These are phyloP conservation scores for Penicillium parvum DNA, from an alignment of 495 filamentous ascomycete species.

Conservation along the genomic window DNA sequence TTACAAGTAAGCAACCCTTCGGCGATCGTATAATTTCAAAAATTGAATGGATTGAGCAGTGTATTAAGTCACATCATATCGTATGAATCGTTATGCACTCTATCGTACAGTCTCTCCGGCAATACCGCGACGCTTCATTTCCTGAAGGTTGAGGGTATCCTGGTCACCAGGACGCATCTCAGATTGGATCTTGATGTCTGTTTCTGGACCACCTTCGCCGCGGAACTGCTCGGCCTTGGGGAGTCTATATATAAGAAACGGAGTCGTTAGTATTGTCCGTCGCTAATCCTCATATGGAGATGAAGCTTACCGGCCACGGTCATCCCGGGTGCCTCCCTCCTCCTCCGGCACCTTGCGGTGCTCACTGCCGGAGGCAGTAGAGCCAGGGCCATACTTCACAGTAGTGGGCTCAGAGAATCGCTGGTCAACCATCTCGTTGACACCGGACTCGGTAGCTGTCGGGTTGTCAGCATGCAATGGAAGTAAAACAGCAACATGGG, in stretches of 20 bases:
- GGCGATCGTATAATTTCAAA: too few species aligned
- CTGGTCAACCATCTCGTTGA: constrained; percentile 42
- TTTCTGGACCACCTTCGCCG: constrained; percentile 49
- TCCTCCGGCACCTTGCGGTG: constrained; percentile 46
- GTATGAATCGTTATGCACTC: constrained; percentile 6
- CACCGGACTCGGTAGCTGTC: constrained; percentile 49
- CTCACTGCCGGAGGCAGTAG: constrained; percentile 47
- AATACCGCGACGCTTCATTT: constrained; percentile 25
- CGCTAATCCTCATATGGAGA: neutral
- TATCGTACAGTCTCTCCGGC: constrained; percentile 15
- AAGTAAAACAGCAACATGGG: neutral
- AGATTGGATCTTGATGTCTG: constrained; percentile 35
- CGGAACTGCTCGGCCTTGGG: constrained; percentile 47
- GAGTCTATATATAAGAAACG: constrained; percentile 21
- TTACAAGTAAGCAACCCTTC: too few species aligned
- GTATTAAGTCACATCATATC: neutral
- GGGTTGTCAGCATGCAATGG: neutral
- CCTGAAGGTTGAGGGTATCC: constrained; percentile 33
- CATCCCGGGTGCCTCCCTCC: constrained; percentile 48
- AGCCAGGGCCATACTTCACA: constrained; percentile 45
- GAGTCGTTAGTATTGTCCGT: neutral
- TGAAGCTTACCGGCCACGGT: constrained; percentile 37
- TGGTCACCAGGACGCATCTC: constrained; percentile 41
- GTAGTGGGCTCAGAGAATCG: constrained; percentile 40
- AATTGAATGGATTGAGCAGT: neutral